These are phyloP conservation scores for Alternaria brassicae DNA, from an alignment of 2,329 filamentous ascomycete species.

Conservation along the genomic window DNA sequence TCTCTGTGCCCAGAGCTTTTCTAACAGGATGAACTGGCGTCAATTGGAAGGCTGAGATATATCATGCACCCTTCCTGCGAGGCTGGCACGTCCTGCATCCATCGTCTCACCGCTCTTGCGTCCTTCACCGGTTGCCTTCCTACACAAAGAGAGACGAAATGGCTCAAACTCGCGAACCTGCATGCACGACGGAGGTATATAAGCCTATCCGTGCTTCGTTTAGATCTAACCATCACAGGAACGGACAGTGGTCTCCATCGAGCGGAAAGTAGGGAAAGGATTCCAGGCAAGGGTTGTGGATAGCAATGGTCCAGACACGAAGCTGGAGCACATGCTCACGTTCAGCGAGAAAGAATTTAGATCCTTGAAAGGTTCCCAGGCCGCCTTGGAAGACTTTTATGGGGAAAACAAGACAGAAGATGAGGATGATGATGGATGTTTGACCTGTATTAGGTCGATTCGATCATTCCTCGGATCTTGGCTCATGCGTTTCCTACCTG, in stretches of 20 bases:
- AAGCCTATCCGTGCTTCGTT: background rate
- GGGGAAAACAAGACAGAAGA: background rate
- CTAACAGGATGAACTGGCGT: too few relatives aligned
- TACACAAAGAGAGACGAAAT: background rate
- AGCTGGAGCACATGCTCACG: background rate
- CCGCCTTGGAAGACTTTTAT: background rate
- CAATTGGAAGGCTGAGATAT: too few relatives aligned
- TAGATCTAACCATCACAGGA: conserved; percentile 1
- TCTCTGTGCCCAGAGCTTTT: too few relatives aligned
- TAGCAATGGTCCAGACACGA: background rate
- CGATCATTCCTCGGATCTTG: background rate
- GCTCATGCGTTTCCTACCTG: background rate
- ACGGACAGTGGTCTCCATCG: background rate
- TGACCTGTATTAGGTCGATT: background rate
- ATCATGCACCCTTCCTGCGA: too few relatives aligned
- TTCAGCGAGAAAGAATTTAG: background rate
- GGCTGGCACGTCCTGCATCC: too few relatives aligned
- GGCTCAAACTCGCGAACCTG: background rate
- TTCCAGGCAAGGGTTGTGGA: background rate
- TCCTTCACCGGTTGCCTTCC: conserved; percentile 2
- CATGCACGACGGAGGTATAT: background rate
- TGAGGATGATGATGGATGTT: background rate
- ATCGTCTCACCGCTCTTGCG: too few relatives aligned
- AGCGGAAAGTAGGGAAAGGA: background rate
- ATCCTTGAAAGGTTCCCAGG: background rate